Evolutionary conservation across 2,329 filamentous ascomycete genomes (phyloP), one percentile per base, ranked within the genome.

Genomic region (Fusarium solani-melongenae): DNA sequence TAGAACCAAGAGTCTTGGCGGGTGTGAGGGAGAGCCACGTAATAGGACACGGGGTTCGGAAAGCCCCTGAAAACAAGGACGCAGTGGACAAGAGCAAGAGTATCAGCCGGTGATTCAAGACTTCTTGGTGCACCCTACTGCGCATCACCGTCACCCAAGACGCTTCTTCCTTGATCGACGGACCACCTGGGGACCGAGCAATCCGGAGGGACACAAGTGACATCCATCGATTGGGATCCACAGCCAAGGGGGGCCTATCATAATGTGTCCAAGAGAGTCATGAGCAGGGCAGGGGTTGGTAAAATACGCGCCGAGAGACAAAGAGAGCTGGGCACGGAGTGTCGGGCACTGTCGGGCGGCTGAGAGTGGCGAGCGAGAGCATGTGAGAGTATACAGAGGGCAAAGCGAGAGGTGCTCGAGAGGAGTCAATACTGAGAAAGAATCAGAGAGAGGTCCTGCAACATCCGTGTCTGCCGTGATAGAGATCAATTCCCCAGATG

Each of bases 1-100:
- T 56, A 41, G 57, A 46, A 31, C 41, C 38, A 39, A 59, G 51
- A 14, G 70, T 55, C 73, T 74, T 74, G 73, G 74, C 76, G 58
- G 51, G 24, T 29, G 51, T 36, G 66, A 41, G 29, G 41, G 20
- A 24, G 17, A 67, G 67, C 66, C 74, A 71, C 74, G 71, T 74
- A 74, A 74, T 73, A 36, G 53, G 33, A 22, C 29, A 46, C 41
- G 12, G 12, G n/a, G 24, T 29, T 12, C 20, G 14, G 15, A 20
- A 55, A 20, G 24, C 53, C 53, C 53, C 33, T 57, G 33, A 57
- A 27, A 57, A 57, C 33, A 14, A 38, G 33, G 53, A 57, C 53
- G 15, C 29, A 27, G n/a, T 8, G 15, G 34, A 36, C 34, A 17
- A 34, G 55, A 20, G n/a, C n/a, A n/a, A n/a, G n/a, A 36, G 36